These are phyloP conservation scores for Penstemon davidsonii DNA, from an alignment of 257 asterid genomes.

Conservation along the genomic window DNA sequence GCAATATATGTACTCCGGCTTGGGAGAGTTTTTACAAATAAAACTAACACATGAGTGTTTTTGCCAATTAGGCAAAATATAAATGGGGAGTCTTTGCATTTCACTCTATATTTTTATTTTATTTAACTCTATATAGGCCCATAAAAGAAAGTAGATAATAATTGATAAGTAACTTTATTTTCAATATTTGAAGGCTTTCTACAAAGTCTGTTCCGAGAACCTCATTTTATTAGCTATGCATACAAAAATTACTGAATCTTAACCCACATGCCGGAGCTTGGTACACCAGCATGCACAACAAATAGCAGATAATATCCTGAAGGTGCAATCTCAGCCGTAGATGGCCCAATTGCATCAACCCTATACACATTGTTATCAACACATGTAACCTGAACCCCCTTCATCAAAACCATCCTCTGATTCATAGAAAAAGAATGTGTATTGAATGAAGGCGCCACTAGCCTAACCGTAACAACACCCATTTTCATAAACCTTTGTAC, in stretches of 20 bases:
- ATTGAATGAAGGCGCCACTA: conserved; percentile 57
- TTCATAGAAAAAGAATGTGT: conserved; percentile 71
- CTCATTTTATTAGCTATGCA: too few species aligned
- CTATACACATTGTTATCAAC: conserved; percentile 12
- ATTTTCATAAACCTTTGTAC: conserved; percentile 25
- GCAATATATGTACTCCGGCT: too few species aligned
- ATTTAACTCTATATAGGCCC: too few species aligned
- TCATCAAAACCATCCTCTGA: conserved; percentile 69
- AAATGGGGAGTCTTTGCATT: too few species aligned
- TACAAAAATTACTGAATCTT: conserved; percentile 31
- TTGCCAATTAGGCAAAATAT: too few species aligned
- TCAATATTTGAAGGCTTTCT: neutral
- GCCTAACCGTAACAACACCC: conserved; percentile 40
- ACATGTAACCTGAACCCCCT: conserved; percentile 23
- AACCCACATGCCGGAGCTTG: conserved; percentile 67
- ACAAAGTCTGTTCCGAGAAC: too few species aligned
- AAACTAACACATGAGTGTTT: too few species aligned
- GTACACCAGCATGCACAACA: conserved; percentile 52
- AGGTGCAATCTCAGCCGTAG: conserved; percentile 57
- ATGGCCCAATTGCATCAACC: conserved; percentile 44
- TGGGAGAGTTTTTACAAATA: too few species aligned
- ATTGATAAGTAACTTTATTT: neutral
- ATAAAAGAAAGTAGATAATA: neutral
- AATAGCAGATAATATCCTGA: conserved; percentile 69
- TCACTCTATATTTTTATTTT: too few species aligned